Conservation (phyloP, 108 stramenopile genomes). For the Discostella pseudostelligera region DNA sequence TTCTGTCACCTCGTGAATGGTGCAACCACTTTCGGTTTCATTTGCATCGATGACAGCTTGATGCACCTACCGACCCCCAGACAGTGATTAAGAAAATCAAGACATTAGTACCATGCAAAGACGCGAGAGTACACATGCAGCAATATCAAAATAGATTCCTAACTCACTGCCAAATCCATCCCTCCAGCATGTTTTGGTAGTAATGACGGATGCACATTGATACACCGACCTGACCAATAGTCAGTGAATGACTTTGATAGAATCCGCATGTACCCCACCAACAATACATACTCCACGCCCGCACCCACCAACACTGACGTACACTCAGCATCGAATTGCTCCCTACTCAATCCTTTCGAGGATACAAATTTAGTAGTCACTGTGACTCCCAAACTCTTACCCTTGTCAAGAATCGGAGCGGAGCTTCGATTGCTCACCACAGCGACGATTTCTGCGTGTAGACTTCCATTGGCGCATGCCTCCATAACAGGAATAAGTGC, state of each 20-base stretch:
- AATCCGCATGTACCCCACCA: conserved; percentile 99
- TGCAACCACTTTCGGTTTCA: conserved; percentile 93
- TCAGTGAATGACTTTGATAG: conserved; percentile 84
- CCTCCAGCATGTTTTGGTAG: conserved; percentile 97
- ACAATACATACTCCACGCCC: conserved; percentile 91
- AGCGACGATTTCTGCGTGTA: conserved; percentile 90
- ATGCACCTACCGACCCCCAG: conserved; percentile 73
- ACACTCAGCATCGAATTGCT: conserved; percentile 92
- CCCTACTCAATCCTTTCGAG: conserved; percentile 78
- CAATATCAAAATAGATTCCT: neutral
- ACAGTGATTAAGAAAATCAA: neutral
- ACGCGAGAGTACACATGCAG: neutral
- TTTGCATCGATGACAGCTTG: conserved; percentile 95
- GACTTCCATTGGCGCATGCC: conserved; percentile 70
- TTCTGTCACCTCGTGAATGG: conserved; percentile 97
- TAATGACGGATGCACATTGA: conserved; percentile 99
- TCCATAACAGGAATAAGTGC: conserved; percentile 93
- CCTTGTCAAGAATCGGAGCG: conserved; percentile 91
- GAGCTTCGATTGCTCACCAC: conserved; percentile 88
- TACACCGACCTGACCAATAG: conserved; percentile 90
- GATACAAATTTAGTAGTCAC: conserved; percentile 82
- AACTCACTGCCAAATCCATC: conserved; percentile 89
- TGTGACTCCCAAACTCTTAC: conserved; percentile 79
- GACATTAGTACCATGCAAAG: neutral
- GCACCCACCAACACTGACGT: conserved; percentile 84